Evolutionary conservation across 345 rosid species (phyloP), one percentile per base, ranked within the genome.

Genomic region (Mallotus nudiflorus): DNA sequence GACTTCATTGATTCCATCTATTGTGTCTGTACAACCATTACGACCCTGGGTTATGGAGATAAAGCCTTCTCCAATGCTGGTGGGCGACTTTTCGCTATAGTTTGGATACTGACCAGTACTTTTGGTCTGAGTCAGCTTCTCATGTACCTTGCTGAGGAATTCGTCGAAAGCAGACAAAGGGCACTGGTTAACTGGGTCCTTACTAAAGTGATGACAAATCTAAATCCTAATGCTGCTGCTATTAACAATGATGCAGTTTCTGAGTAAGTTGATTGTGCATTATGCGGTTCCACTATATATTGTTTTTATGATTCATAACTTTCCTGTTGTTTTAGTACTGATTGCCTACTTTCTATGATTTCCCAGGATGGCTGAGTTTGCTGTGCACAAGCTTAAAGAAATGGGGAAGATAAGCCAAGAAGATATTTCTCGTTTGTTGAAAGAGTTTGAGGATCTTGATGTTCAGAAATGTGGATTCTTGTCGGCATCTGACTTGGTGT

Each of bases 41-140:
- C 97, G 0, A 88, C 98, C 16, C 76, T 91, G 44, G 97, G 98
- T 14, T 94, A 85, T 69, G 96, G 97, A 0, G 97, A 94, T 49
- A 52, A 73, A 73, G 91, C 95, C 74, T 91, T 94, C 75, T 78
- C 71, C 40, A 85, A 87, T 0, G 19, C 20, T 20, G 60, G 61
- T 0, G 97, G 97, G 8, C 96, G 96, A 4, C 0, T 76, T 44
- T 94, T 94, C 39, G 97, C 91, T n/a, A 69, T 82, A 57, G 59
- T 88, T 67, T 94, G 95, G 91, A 94, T 94, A 58, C 65, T 85
- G 68, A 76, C 81, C 10, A 75, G 89, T 60, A 87, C 91, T 13
- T 14, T 82, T 56, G 84, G 91, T 50, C 31, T 91, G 75, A 96
- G 83, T 72, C 97, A 82, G 84, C 85, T 89, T 61, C 81, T 82